Evolutionary conservation across 2,329 filamentous ascomycete genomes (phyloP).

Genomic region (Apiospora arundinis): DNA sequence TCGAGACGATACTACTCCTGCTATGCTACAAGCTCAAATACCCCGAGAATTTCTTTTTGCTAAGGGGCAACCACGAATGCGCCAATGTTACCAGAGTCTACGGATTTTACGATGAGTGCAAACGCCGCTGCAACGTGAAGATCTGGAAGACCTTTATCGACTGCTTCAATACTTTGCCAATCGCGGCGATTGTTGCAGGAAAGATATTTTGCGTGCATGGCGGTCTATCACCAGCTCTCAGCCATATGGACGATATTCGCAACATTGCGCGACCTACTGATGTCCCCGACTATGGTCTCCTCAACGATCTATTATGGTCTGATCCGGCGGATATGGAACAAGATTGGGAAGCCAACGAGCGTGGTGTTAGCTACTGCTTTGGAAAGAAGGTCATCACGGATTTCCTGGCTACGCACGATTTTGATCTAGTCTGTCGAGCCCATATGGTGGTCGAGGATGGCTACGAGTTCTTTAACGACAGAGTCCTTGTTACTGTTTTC

Average conservation of each 20-base stretch:
- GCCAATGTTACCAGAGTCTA: conserved; percentile 96
- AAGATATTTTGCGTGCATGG: conserved; percentile 99
- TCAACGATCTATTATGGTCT: conserved; percentile 96
- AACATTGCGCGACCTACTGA: conserved; percentile 95
- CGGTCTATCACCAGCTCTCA: conserved; percentile 87
- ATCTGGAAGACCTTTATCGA: conserved; percentile 98
- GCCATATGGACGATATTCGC: conserved; percentile 98
- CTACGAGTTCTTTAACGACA: conserved; percentile 97
- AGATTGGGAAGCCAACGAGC: conserved; percentile 97
- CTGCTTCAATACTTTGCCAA: conserved; percentile 93
- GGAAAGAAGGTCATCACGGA: conserved; percentile 98
- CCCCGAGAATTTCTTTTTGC: conserved; percentile 95
- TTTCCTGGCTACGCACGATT: conserved; percentile 92
- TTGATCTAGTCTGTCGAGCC: conserved; percentile 94
- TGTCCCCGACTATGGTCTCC: conserved; percentile 92
- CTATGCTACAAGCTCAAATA: conserved; percentile 98
- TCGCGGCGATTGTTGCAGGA: conserved; percentile 93
- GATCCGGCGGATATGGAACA: conserved; percentile 98
- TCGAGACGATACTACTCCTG: conserved; percentile 91
- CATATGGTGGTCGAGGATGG: conserved; percentile 99
- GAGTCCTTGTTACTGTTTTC: conserved; percentile 94
- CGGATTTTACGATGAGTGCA: conserved; percentile 98
- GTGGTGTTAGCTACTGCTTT: conserved; percentile 97
- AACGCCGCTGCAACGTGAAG: conserved; percentile 94
- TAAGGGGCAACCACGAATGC: conserved; percentile 95